Evolutionary conservation across 2,329 filamentous ascomycete genomes (phyloP), one percentile per base, ranked within the genome.

Genomic region (Drechslera avenae): DNA sequence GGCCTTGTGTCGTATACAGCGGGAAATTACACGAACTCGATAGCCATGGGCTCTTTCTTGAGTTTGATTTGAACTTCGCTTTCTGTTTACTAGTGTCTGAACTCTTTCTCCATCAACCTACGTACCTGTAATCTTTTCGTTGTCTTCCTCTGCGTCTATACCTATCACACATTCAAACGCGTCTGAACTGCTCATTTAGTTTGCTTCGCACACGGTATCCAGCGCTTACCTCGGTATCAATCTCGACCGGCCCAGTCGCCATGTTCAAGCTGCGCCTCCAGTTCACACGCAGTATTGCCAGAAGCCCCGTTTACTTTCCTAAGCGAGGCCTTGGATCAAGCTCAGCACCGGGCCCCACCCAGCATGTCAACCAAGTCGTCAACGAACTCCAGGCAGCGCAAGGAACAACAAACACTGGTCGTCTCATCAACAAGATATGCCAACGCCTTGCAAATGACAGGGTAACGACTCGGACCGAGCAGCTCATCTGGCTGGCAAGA

Each of bases 401-500:
- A 32, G 33, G 44, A 4, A 30, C 32, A 5, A 42, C 47, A 18
- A 46, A 43, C 42, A 44, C 55, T 28, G 46, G 41, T 6, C 39
- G 46, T 13, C 32, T 54, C 7, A 17, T 46, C 40, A 52, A 52
- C 17, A 42, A 39, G 32, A 17, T 46, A 23, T 46, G 31, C 10
- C 17, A 17, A 18, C 42, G 23, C 13, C 43, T 46, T n/a, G 42
- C 31, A 31, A 44, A 56, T 5, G 32, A 46, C 18, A 54, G 41
- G 14, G 46, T 31, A 17, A 34, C 33, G 8, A 30, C 46, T 18
- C 51, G 50, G n/a, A 52, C 46, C 6, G 41, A 52, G 19, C 57
- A 57, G 21, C 43, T 59, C 5, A 46, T 58, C 30, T 57, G 56
- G 58, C 52, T 59, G 4, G 52, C 52, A 18, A 59, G 57, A 49